Percentiles rank a stretch among this genome's conserved stretches.
These are phyloP conservation scores for Pichia nakasei DNA, from an alignment of 805 yeast species.

Conservation along the genomic window DNA sequence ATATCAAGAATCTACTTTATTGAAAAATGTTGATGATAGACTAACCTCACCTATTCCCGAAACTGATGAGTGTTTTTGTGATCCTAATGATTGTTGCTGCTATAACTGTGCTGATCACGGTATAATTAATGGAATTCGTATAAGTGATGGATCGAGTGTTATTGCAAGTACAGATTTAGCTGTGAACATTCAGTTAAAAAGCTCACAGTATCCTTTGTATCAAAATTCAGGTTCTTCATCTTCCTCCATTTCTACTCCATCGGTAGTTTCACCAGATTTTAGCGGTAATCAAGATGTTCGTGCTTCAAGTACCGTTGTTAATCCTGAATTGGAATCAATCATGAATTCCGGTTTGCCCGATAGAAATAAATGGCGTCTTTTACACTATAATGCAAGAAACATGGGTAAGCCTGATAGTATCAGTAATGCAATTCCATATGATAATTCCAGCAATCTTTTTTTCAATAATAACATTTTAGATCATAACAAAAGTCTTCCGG, in stretches of 20 bases:
- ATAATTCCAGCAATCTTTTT: no score
- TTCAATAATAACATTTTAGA: not conserved
- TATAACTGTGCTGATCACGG: slow-evolving; percentile 28
- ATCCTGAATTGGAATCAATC: not conserved
- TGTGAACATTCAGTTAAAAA: slow-evolving; percentile 5
- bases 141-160: slow-evolving; percentile 22
- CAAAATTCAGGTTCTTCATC: not conserved
- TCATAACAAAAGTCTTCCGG: not conserved
- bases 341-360: not conserved
- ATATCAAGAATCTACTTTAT: not conserved
- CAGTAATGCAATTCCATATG: no score
- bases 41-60: not conserved
- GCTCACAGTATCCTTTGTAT: slow-evolving; percentile 1
- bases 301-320: not conserved
- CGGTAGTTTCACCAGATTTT: not conserved
- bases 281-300: not conserved
- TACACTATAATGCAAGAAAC: not conserved
- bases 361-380: slow-evolving; percentile 1
- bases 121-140: slow-evolving; percentile 23
- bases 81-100: slow-evolving; percentile 27
- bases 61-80: slow-evolving; percentile 23
- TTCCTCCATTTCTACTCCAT: not conserved
- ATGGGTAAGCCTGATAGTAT: no score
- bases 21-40: not conserved
- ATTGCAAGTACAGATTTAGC: slow-evolving; percentile 3